phyloP scores from a whole-genome alignment of 208 protist species.

The Leishmania braziliensis region DNA sequence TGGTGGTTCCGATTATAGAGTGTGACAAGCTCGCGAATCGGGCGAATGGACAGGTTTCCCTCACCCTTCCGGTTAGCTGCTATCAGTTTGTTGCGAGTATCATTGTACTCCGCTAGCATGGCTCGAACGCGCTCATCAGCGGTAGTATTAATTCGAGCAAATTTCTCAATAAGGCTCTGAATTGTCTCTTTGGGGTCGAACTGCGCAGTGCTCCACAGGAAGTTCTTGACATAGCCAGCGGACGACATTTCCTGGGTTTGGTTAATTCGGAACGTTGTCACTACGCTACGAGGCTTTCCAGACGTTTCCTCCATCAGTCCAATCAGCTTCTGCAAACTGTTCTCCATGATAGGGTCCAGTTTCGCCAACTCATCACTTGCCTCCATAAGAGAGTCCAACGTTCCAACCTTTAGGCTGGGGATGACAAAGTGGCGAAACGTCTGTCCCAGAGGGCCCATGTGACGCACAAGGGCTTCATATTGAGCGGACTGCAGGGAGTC shows the following conservation, averaged over 20 bases:
- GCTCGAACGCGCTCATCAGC: conserved; percentile 81
- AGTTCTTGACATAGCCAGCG: conserved; percentile 86
- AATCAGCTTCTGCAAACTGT: conserved; percentile 79
- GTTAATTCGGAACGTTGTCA: conserved; percentile 85
- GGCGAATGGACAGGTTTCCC: conserved; percentile 82
- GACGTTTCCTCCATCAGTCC: conserved; percentile 83
- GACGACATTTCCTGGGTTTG: conserved; percentile 86
- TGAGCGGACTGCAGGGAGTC: conserved; percentile 72
- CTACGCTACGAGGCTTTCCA: conserved; percentile 67
- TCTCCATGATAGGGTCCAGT: conserved; percentile 78
- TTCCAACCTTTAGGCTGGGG: conserved; percentile 82
- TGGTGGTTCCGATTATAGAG: conserved; percentile 67
- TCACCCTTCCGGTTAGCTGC: conserved; percentile 68
- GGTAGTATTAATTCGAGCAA: conserved; percentile 62
- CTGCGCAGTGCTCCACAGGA: conserved; percentile 81
- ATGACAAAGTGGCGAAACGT: conserved; percentile 80
- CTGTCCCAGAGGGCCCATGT: conserved; percentile 73
- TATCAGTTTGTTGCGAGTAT: conserved; percentile 78
- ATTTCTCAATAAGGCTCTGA: conserved; percentile 72
- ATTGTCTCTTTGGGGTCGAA: conserved; percentile 88
- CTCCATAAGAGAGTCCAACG: conserved; percentile 90
- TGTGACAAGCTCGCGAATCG: conserved; percentile 80
- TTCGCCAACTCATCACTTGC: conserved; percentile 88
- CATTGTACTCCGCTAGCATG: conserved; percentile 87
- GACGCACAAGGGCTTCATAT: conserved; percentile 67